Evolutionary conservation across 23 red algal species (phyloP).

Genomic region (Gracilariopsis chorda): DNA sequence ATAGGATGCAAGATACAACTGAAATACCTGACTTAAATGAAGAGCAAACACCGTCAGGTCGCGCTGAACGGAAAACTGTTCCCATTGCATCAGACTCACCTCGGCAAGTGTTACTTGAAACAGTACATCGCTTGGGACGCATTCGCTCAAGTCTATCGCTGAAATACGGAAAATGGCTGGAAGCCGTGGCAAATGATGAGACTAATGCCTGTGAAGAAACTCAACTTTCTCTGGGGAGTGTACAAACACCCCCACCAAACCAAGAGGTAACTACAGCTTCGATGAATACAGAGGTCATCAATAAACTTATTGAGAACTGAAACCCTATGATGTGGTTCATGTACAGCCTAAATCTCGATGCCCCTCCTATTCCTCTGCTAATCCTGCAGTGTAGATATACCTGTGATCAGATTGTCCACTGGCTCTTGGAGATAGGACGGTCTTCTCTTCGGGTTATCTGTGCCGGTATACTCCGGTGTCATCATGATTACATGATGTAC

Average conservation of each 20-base stretch:
- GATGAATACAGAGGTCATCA: slow-evolving; percentile 43
- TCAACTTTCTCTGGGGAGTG: background rate
- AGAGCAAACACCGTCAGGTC: background rate
- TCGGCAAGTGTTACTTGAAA: background rate
- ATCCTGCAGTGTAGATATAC: too few species aligned
- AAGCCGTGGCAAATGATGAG: slow-evolving; percentile 24
- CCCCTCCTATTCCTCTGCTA: too few species aligned
- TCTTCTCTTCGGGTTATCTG: too few species aligned
- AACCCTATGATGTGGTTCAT: background rate
- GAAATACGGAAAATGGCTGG: slow-evolving; percentile 31
- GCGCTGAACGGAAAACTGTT: background rate
- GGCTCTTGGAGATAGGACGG: too few species aligned
- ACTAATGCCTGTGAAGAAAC: slow-evolving; percentile 12
- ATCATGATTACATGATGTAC: too few species aligned
- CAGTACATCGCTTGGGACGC: background rate
- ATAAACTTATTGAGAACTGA: slow-evolving; percentile 48
- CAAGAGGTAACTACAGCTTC: slow-evolving; percentile 3
- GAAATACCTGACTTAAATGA: background rate
- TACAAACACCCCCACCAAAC: background rate
- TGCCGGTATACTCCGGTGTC: too few species aligned
- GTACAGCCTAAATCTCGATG: too few species aligned
- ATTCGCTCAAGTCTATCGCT: slow-evolving; percentile 28
- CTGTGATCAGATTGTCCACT: too few species aligned
- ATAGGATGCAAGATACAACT: slow-evolving; percentile 21
- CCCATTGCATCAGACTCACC: background rate